phyloP scores from a whole-genome alignment of 2,329 filamentous ascomycete genomes.

The Microsporum audouinii region DNA sequence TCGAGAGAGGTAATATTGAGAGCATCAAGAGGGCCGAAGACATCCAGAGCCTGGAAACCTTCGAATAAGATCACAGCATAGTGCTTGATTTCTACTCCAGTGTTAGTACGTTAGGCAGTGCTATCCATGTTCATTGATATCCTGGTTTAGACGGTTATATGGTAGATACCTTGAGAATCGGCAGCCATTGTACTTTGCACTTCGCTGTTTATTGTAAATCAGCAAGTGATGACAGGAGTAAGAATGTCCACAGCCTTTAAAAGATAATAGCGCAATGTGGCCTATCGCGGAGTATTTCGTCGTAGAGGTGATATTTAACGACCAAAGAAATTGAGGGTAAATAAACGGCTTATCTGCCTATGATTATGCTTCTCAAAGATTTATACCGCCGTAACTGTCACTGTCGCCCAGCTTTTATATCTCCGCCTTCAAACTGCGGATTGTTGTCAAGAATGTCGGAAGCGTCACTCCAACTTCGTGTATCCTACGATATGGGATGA shows the following conservation, averaged over 20 bases:
- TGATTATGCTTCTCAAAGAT: not conserved
- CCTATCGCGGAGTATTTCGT: too few relatives aligned
- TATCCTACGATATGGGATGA: not conserved
- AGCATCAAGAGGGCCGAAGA: slow-evolving; percentile 39
- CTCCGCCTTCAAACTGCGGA: not conserved
- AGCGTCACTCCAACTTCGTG: not conserved
- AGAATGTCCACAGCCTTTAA: not conserved
- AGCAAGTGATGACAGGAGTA: not conserved
- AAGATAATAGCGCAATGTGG: too few relatives aligned
- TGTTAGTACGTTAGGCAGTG: not conserved
- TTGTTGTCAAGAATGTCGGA: not conserved
- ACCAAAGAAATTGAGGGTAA: not conserved
- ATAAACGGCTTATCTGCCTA: not conserved
- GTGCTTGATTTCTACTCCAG: slow-evolving; percentile 4
- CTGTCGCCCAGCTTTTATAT: not conserved
- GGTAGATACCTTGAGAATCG: not conserved
- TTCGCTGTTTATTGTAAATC: not conserved
- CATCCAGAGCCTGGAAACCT: slow-evolving; percentile 34
- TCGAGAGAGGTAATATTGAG: slow-evolving; percentile 26
- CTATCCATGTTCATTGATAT: not conserved
- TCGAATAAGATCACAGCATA: slow-evolving; percentile 26
- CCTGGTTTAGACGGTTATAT: not conserved
- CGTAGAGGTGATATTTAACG: too few relatives aligned
- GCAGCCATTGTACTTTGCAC: not conserved
- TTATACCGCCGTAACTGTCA: not conserved